phyloP scores from a whole-genome alignment of 306 rosid genomes.

The Urtica urens region DNA sequence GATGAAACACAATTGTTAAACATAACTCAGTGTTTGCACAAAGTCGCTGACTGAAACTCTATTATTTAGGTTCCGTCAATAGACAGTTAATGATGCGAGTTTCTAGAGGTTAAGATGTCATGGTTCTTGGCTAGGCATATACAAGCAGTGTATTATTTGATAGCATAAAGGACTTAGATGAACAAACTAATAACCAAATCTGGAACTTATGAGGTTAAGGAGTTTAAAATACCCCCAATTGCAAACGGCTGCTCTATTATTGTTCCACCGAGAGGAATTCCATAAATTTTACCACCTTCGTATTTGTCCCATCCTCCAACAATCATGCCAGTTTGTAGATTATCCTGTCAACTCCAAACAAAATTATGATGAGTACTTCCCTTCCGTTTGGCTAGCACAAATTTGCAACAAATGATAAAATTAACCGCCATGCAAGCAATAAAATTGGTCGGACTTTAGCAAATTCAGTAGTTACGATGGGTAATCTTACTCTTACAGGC shows the following conservation, averaged over 20 bases:
- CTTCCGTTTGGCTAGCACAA: too few relatives aligned
- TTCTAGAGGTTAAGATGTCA: neutral
- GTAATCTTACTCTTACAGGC: too few relatives aligned
- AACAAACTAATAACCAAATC: neutral
- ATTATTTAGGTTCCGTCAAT: too few relatives aligned
- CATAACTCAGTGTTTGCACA: constrained; percentile 4
- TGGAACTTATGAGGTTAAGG: neutral
- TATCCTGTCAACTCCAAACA: constrained; percentile 50
- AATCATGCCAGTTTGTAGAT: constrained; percentile 73
- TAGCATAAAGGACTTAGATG: neutral
- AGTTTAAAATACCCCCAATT: constrained; percentile 59
- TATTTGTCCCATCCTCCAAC: constrained; percentile 98
- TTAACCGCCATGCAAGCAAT: too few relatives aligned
- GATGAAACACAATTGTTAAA: constrained; percentile 15
- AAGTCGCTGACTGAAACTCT: neutral
- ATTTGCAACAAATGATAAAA: too few relatives aligned
- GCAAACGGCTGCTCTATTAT: constrained; percentile 77
- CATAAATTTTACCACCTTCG: constrained; percentile 85
- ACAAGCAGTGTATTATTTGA: neutral
- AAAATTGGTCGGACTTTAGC: too few relatives aligned
- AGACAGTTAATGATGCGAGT: too few relatives aligned
- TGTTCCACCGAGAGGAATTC: constrained; percentile 90
- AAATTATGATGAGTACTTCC: constrained; percentile 12
- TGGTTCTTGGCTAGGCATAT: neutral
- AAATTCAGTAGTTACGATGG: too few relatives aligned